These are phyloP conservation scores for Penicillium sp. DNA, from an alignment of 2,329 filamentous ascomycete genomes.

Conservation along the genomic window DNA sequence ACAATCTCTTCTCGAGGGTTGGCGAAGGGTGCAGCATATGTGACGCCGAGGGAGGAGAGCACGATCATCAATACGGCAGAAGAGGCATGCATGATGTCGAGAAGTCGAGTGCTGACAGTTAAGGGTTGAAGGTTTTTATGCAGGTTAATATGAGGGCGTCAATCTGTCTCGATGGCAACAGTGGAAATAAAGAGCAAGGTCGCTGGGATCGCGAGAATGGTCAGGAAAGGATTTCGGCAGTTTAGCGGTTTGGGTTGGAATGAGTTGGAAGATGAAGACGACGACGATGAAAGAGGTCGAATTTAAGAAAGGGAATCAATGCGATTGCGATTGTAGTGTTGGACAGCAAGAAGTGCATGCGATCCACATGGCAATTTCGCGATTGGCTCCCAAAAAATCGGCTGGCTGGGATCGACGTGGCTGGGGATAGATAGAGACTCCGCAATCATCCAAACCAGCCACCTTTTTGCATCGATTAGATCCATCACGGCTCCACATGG, in stretches of 20 bases:
- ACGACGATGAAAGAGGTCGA: constrained; percentile 1
- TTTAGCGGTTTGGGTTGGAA: background rate
- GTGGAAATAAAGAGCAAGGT: background rate
- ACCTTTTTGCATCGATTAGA: background rate
- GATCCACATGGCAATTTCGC: constrained; percentile 14
- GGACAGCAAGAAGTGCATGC: constrained; percentile 18
- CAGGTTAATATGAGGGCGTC: background rate
- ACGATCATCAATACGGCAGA: constrained; percentile 30
- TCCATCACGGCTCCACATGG: constrained; percentile 15
- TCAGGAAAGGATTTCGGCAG: background rate
- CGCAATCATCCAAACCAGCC: constrained; percentile 12
- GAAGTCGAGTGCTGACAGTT: background rate
- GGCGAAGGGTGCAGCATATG: constrained; percentile 36
- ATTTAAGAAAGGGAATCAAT: constrained; percentile 17
- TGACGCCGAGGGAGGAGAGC: constrained; percentile 33
- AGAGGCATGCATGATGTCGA: constrained; percentile 36
- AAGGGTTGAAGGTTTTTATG: background rate
- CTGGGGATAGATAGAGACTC: constrained; percentile 19
- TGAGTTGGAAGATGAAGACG: background rate
- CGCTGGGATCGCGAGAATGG: background rate
- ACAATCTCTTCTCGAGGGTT: constrained; percentile 27
- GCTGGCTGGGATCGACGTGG: constrained; percentile 32
- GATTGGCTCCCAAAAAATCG: constrained; percentile 25
- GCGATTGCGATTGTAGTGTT: constrained; percentile 11
- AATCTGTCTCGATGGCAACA: background rate